Conservation (phyloP, 2,329 filamentous ascomycete species). For the Biscogniauxia sp. region DNA sequence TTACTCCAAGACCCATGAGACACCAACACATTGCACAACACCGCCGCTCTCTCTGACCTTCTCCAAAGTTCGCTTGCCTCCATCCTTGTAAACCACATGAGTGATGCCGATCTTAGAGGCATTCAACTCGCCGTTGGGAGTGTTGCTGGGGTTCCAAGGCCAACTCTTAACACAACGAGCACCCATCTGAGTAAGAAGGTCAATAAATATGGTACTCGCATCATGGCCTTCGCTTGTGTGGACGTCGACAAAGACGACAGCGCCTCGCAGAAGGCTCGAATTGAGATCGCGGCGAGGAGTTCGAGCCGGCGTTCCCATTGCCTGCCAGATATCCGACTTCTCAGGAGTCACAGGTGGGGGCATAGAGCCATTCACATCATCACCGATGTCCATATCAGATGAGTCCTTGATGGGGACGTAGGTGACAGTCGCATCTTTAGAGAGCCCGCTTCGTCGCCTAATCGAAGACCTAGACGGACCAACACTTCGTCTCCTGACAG, state of each 20-base stretch:
- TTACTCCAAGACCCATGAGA: slow-evolving; percentile 87
- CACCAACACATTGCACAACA: slow-evolving; percentile 80
- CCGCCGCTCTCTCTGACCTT: slow-evolving; percentile 73
- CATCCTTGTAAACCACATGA: slow-evolving; percentile 89
- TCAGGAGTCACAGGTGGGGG: slow-evolving; percentile 41
- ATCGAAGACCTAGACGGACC: slow-evolving; percentile 48
- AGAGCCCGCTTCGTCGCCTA: slow-evolving; percentile 41
- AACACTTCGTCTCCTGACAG: slow-evolving; percentile 48
- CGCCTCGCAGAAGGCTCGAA: slow-evolving; percentile 60
- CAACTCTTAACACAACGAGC: slow-evolving; percentile 75
- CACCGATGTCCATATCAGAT: slow-evolving; percentile 28
- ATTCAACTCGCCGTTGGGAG: slow-evolving; percentile 34
- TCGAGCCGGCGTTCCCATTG: slow-evolving; percentile 53
- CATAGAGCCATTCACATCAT: slow-evolving; percentile 19
- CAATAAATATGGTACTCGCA: slow-evolving; percentile 76
- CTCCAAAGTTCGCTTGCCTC: slow-evolving; percentile 74
- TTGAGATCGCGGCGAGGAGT: slow-evolving; percentile 56
- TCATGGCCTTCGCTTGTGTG: slow-evolving; percentile 79
- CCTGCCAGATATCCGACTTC: slow-evolving; percentile 54
- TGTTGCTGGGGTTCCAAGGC: slow-evolving; percentile 63
- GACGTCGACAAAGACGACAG: slow-evolving; percentile 79
- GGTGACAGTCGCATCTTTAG: slow-evolving; percentile 51
- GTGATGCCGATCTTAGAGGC: slow-evolving; percentile 69
- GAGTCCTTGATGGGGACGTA: slow-evolving; percentile 50
- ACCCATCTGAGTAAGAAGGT: slow-evolving; percentile 77